Evolutionary conservation across 495 filamentous ascomycete genomes (phyloP).

Genomic region (Tuber magnatum): DNA sequence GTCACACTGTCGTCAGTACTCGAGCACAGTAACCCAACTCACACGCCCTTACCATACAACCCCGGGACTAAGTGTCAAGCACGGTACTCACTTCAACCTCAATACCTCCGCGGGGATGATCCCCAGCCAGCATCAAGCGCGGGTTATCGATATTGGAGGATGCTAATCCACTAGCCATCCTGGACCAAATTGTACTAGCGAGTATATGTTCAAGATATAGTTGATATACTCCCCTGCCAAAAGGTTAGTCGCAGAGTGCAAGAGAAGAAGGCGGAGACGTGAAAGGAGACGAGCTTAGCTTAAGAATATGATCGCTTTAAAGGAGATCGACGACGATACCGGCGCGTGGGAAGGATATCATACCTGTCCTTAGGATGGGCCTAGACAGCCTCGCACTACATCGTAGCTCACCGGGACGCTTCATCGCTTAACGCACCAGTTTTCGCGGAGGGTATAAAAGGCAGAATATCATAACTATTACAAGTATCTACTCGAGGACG

Average conservation of each 20-base stretch:
- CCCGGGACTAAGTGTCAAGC: not conserved
- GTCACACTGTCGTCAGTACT: not conserved
- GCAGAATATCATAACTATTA: not conserved
- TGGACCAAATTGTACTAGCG: not conserved
- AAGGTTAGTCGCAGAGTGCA: not conserved
- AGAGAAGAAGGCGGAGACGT: not conserved
- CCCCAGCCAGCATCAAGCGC: not conserved
- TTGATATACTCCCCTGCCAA: not conserved
- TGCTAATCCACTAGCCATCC: not conserved
- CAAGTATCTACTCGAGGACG: not conserved
- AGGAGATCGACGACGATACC: not conserved
- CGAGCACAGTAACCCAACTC: not conserved
- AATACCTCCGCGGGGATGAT: not conserved
- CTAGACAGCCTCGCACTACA: not conserved
- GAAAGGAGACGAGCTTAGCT: not conserved
- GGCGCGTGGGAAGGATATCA: not conserved
- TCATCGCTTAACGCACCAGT: not conserved
- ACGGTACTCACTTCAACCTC: not conserved
- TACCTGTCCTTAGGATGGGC: not conserved
- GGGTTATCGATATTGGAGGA: not conserved
- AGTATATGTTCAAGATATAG: not conserved
- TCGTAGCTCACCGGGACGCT: not conserved
- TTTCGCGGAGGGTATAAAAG: not conserved
- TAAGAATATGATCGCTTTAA: not conserved
- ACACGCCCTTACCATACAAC: not conserved